These are phyloP conservation scores for Ganoderma meredithae DNA, from an alignment of 1,284 basidiomycete genomes.

Conservation along the genomic window DNA sequence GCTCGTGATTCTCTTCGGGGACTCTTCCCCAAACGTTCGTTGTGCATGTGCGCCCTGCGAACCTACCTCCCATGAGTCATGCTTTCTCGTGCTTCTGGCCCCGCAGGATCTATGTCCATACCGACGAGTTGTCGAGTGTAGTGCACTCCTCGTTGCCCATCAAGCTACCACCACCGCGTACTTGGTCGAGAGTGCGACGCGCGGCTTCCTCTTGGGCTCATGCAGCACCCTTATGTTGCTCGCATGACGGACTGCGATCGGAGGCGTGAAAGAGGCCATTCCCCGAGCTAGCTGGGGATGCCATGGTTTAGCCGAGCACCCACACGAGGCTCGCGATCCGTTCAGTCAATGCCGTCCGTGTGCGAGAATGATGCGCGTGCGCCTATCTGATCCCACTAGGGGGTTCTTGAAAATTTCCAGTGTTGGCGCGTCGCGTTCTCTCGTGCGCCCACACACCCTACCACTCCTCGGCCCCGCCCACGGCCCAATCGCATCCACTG, in stretches of 20 bases:
- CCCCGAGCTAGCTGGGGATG: background rate
- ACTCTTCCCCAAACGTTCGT: background rate
- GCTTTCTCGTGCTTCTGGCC: background rate
- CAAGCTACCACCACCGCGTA: background rate
- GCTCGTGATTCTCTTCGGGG: background rate
- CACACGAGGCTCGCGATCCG: conserved; percentile 3
- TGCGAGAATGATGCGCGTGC: background rate
- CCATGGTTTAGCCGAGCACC: background rate
- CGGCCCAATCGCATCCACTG: background rate
- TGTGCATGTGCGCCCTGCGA: background rate
- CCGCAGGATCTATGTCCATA: background rate
- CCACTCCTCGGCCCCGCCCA: background rate
- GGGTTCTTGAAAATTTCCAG: conserved; percentile 2
- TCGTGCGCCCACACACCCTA: conserved; percentile 2
- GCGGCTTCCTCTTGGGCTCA: background rate
- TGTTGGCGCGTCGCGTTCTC: background rate
- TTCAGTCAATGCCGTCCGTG: background rate
- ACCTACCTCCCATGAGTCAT: too few species aligned
- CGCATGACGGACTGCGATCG: background rate
- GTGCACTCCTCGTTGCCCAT: background rate
- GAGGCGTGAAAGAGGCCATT: background rate
- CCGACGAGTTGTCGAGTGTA: background rate
- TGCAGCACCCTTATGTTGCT: too few species aligned
- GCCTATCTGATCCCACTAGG: background rate
- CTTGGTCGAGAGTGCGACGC: background rate